These are phyloP conservation scores for Pseudofabraea citricarpa DNA, from an alignment of 2,329 filamentous ascomycete species.

Conservation along the genomic window DNA sequence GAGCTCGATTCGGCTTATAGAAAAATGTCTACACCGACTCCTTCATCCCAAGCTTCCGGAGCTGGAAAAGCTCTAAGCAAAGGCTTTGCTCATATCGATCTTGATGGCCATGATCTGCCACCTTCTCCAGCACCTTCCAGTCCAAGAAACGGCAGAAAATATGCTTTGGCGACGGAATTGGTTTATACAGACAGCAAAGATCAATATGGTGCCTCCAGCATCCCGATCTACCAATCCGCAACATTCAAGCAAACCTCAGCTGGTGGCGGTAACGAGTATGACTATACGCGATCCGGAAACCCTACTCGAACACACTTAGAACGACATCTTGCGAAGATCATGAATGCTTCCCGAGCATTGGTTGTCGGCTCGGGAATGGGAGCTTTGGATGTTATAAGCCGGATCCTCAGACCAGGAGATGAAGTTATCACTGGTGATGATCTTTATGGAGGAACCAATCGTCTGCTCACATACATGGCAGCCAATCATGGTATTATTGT, in stretches of 20 bases:
- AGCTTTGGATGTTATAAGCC: conserved; percentile 91
- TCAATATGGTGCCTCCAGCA: conserved; percentile 93
- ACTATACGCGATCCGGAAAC: conserved; percentile 97
- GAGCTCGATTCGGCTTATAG: too few relatives aligned
- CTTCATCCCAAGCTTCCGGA: conserved; percentile 11
- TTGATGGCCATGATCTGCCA: conserved; percentile 79
- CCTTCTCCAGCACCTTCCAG: conserved; percentile 92
- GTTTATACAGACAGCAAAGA: conserved; percentile 95
- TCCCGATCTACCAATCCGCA: conserved; percentile 96
- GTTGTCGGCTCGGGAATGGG: conserved; percentile 98
- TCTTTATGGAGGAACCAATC: conserved; percentile 91
- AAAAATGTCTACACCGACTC: conserved; percentile 30
- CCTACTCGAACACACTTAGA: conserved; percentile 94
- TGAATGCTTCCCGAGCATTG: conserved; percentile 87
- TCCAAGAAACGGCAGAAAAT: conserved; percentile 79
- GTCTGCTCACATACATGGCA: conserved; percentile 86
- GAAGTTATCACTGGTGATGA: conserved; percentile 97
- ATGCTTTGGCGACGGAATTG: conserved; percentile 91
- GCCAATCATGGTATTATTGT: conserved; percentile 88
- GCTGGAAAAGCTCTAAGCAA: conserved; percentile 20
- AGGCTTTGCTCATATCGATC: conserved; percentile 53
- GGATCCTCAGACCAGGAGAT: conserved; percentile 84
- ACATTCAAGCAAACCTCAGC: conserved; percentile 94
- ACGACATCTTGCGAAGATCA: conserved; percentile 96
- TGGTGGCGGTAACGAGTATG: conserved; percentile 79